Percentiles rank a stretch among this genome's conserved stretches.
Conservation (phyloP, 164 flowering plant genomes). For the Pachysandra terminalis region DNA sequence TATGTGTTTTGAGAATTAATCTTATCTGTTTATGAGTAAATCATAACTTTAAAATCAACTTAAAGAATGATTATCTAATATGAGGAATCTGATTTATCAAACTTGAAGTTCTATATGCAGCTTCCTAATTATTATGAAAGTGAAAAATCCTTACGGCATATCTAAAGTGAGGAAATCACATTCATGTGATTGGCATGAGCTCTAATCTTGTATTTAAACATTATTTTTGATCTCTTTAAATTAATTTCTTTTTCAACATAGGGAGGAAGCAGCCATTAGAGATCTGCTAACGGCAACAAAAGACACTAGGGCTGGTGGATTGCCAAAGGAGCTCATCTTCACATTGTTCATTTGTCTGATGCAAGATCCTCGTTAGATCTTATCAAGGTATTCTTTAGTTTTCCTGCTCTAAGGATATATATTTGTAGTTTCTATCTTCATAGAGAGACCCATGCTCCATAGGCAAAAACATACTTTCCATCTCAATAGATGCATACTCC, state of each 20-base stretch:
- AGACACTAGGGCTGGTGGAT: slow-evolving; percentile 68
- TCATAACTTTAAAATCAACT: neutral
- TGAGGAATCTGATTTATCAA: neutral
- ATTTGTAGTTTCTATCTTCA: neutral
- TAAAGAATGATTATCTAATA: too few relatives aligned
- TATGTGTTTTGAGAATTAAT: neutral
- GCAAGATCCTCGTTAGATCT: slow-evolving; percentile 73
- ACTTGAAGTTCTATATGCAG: neutral
- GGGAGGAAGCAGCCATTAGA: slow-evolving; percentile 93
- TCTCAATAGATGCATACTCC: too few relatives aligned
- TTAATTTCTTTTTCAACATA: slow-evolving; percentile 19
- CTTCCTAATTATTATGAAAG: neutral
- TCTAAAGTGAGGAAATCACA: neutral
- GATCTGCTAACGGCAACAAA: slow-evolving; percentile 60
- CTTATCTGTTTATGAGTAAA: neutral
- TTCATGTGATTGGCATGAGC: neutral
- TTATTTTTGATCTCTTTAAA: slow-evolving; percentile 1
- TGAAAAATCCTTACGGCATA: too few relatives aligned
- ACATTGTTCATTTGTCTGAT: slow-evolving; percentile 94
- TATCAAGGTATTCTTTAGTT: slow-evolving; percentile 52
- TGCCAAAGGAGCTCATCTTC: slow-evolving; percentile 93
- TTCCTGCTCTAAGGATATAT: neutral
- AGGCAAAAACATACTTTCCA: too few relatives aligned
- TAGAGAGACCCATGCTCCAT: neutral
- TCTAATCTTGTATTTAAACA: neutral